Base-by-base conservation (phyloP, 805 yeast species). In the Blastobotrys americana region DNA sequence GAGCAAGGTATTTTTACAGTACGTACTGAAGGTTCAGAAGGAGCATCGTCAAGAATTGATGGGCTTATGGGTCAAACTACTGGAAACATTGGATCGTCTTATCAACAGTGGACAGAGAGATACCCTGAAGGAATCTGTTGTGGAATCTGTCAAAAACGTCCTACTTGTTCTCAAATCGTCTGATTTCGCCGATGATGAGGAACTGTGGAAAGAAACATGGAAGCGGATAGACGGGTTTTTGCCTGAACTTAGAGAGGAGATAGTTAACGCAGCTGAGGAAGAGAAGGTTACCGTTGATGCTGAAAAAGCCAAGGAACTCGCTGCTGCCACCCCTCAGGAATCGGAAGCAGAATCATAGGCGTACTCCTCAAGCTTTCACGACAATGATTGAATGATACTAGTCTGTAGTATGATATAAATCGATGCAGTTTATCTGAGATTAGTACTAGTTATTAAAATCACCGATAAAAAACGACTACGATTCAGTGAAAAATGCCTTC, bases 1-100 rank as follows among this genome's bases (percentile, higher is more conserved):
- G 8, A 79, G 94, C 45, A 84, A 83, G 56, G 70, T 74, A n/a
- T 79, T 76, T 52, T 49, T 78, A 35, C 75, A 71, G 37, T 73
- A 74, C 49, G 68, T 72, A 35, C 64, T 63, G 19, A 39, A 53
- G 47, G 50, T 46, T n/a, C 54, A 43, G 40, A 58, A 42, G 42
- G 25, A 38, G 18, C 21, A 38, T 21, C 16, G 37, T 4, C 20
- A 34, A 10, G 46, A 48, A 20, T 51, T 56, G 42, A 52, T 61
- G 13, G 58, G 56, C 10, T 47, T 62, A 23, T 69, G 73, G 73
- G 47, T 58, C 23, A 47, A 55, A 27, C 57, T 64, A 27, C 54
- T 69, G 43, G 66, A 63, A 18, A 59, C 64, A 43, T 56, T 69
- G 48, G 72, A 66, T 49, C 53, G 71, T 16, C 52, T 69, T 39